Evolutionary conservation across 257 asterid genomes (phyloP).

Genomic region (Solanum peruvianum): DNA sequence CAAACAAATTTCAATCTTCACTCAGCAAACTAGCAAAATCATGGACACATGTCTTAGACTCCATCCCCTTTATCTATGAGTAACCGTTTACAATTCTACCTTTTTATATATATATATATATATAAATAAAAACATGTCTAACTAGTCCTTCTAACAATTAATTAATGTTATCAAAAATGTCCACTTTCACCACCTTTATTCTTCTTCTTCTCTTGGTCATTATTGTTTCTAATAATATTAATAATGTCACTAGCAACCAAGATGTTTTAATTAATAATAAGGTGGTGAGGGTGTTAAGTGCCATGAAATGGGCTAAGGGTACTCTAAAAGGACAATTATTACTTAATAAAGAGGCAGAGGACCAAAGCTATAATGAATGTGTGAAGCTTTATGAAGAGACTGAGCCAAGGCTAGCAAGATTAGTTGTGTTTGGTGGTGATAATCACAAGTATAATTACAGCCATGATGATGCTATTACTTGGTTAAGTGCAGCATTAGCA

Average conservation of each 20-base stretch:
- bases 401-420: slow-evolving; percentile 25
- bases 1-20: not conserved
- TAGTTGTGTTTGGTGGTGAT: slow-evolving; percentile 13
- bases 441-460: not conserved
- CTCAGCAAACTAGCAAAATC: not conserved
- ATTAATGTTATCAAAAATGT: not conserved
- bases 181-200: slow-evolving; percentile 8
- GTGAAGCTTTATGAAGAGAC: slow-evolving; percentile 32
- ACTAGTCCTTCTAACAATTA: not conserved
- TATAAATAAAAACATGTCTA: not conserved
- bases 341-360: not conserved
- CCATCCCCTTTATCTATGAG: not conserved
- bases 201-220: slow-evolving; percentile 5
- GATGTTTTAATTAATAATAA: not conserved
- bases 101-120: no score
- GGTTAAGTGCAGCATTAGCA: slow-evolving; percentile 68
- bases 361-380: slow-evolving; percentile 8
- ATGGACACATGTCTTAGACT: not conserved
- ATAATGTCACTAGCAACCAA: not conserved
- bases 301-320: slow-evolving; percentile 24
- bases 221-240: not conserved
- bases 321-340: not conserved
- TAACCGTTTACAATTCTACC: not conserved
- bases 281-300: slow-evolving; percentile 23
- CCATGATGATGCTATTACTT: slow-evolving; percentile 37